phyloP scores from a whole-genome alignment of 2,329 filamentous ascomycete genomes.

The Camptophora hylomeconis region DNA sequence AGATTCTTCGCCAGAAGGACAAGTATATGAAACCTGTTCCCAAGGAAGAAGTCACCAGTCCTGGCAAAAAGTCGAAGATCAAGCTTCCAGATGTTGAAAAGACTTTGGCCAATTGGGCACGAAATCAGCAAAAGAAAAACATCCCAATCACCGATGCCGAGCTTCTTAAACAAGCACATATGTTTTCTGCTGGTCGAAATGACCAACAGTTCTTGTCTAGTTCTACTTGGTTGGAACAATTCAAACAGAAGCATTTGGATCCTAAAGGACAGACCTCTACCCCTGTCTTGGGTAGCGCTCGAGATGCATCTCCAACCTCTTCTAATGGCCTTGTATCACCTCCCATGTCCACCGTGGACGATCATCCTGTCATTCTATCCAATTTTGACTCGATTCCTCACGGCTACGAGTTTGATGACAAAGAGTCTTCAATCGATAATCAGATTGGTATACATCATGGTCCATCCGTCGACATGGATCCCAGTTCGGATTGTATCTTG shows the following conservation, averaged over 20 bases:
- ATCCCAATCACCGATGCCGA: constrained; percentile 15
- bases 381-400: too few species aligned
- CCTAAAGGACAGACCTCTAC: too few species aligned
- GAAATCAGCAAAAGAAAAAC: constrained; percentile 67
- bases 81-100: constrained; percentile 87
- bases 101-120: constrained; percentile 74
- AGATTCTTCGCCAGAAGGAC: constrained; percentile 86
- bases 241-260: constrained; percentile 75
- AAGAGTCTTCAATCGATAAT: constrained; percentile 48
- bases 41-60: constrained; percentile 58
- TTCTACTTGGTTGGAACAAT: constrained; percentile 78
- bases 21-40: constrained; percentile 70
- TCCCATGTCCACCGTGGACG: constrained; percentile 56
- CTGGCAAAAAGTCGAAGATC: constrained; percentile 69
- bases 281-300: too few species aligned
- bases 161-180: constrained; percentile 15
- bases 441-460: constrained; percentile 40
- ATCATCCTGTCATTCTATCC: too few species aligned
- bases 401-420: constrained; percentile 50
- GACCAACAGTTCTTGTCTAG: constrained; percentile 35
- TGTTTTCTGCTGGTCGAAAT: constrained; percentile 16
- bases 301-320: constrained; percentile 61
- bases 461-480: constrained; percentile 45
- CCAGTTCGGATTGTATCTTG: constrained; percentile 5
- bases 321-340: constrained; percentile 54